Evolutionary conservation across 2,329 filamentous ascomycete species (phyloP), one percentile per base, ranked within the genome.

Genomic region (Fusarium nygamai): DNA sequence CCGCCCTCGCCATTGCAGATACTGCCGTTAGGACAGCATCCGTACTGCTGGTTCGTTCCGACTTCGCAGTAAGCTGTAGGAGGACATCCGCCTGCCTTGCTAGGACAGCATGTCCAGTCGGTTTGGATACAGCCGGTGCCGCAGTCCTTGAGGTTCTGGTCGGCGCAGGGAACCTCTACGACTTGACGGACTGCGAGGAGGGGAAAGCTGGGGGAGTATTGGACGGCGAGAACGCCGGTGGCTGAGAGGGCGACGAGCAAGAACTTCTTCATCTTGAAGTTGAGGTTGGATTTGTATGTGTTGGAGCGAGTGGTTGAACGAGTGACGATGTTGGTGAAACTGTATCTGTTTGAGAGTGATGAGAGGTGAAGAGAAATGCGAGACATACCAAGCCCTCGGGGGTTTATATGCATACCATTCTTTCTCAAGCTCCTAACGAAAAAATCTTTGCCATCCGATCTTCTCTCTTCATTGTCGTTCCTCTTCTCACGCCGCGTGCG

Each of bases 21-120:
- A 31, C 71, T 61, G 2, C 81, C 81, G 10, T 71, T 63, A 19
- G 76, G 76, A 64, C 81, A 82, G 75, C 81, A 82, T 8, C 74
- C 76, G 46, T 78, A 81, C 51, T 76, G 36, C 43, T 69, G 63
- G 50, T 80, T 81, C 46, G 57, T 53, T 20, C 75, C 80, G 6
- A 80, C 68, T 64, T 72, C 60, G 65, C 81, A 82, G 43, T 62
- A 73, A 5, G 70, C 60, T 3, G 57, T 72, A 4, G 72, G 56
- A 57, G 78, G 75, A 33, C 81, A 82, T 3, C 80, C 81, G 14
- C 80, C 78, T 4, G 60, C 44, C 8, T 63, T 24, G 53, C 77
- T 76, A 14, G 81, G 80, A 36, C 81, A 82, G 74, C 81, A 82
- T 10, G 76, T 80, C 71, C 78, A 80, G 9, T 69, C 56, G 5